Conservation (phyloP, 1,284 basidiomycete species). For the Boletellus deceptivus region DNA sequence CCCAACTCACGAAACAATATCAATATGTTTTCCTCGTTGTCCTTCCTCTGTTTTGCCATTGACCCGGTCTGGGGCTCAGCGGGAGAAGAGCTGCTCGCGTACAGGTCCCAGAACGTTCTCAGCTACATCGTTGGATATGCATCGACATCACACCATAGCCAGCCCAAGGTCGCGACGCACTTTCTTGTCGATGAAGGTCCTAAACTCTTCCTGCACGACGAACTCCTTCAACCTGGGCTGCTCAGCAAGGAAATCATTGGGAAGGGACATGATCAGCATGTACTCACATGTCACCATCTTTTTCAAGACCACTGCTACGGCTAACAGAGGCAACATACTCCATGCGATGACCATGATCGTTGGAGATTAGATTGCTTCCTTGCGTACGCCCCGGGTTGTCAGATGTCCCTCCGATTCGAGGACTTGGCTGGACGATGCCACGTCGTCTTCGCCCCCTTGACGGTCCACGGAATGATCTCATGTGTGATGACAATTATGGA, state of each 20-base stretch:
- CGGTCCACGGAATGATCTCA: constrained; percentile 16
- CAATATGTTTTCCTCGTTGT: constrained; percentile 61
- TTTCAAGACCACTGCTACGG: constrained; percentile 67
- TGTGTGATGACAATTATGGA: not conserved
- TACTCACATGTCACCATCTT: constrained; percentile 67
- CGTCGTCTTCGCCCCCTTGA: constrained; percentile 6
- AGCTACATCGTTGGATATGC: constrained; percentile 37
- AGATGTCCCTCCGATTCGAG: not conserved
- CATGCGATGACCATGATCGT: constrained; percentile 38
- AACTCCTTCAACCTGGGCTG: constrained; percentile 53
- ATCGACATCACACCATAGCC: constrained; percentile 2
- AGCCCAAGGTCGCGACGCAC: constrained; percentile 34
- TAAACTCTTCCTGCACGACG: constrained; percentile 61
- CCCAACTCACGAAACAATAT: constrained; percentile 60
- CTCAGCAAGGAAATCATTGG: constrained; percentile 31
- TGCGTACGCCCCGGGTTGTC: not conserved
- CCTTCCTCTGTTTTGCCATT: constrained; percentile 42
- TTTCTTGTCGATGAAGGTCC: constrained; percentile 59
- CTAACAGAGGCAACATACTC: constrained; percentile 67
- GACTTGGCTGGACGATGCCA: not conserved
- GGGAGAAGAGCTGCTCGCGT: constrained; percentile 1
- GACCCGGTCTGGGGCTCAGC: constrained; percentile 23
- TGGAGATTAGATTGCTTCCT: constrained; percentile 1
- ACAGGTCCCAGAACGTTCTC: constrained; percentile 39
- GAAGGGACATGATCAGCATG: constrained; percentile 5